Percentiles rank a stretch among this genome's conserved stretches.
These are phyloP conservation scores for Exophiala bonariae DNA, from an alignment of 2,329 filamentous ascomycete genomes.

Conservation along the genomic window DNA sequence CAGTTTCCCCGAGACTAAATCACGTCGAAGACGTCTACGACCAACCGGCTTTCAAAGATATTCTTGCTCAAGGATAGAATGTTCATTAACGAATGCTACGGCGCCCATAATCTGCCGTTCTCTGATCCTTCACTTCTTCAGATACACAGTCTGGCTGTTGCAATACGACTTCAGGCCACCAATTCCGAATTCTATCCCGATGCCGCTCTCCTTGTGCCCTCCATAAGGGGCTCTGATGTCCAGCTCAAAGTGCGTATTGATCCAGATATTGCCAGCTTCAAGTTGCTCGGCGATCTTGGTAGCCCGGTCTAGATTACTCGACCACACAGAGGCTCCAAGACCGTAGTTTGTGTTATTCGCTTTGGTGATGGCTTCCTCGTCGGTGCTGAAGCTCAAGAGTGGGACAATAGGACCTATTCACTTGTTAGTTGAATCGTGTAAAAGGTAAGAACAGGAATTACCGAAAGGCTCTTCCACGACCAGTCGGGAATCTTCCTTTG, in stretches of 20 bases:
- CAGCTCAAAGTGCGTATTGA: conserved; percentile 13
- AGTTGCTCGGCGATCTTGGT: conserved; percentile 53
- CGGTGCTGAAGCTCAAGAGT: conserved; percentile 59
- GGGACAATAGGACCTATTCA: conserved; percentile 63
- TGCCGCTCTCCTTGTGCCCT: conserved; percentile 32
- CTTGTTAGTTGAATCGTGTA: conserved; percentile 49
- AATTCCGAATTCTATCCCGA: conserved; percentile 30
- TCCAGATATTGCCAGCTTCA: conserved; percentile 54
- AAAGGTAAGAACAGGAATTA: conserved; percentile 27
- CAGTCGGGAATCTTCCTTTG: conserved; percentile 54
- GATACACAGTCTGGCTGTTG: conserved; percentile 24
- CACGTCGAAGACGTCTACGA: too few species aligned
- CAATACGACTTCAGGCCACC: conserved; percentile 28
- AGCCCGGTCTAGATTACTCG: conserved; percentile 51
- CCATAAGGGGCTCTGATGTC: conserved; percentile 18
- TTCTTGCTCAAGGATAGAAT: conserved; percentile 2
- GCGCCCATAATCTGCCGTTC: too few species aligned
- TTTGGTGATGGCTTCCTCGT: conserved; percentile 59
- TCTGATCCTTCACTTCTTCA: conserved; percentile 19
- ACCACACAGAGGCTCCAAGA: conserved; percentile 60
- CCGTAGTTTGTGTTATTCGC: conserved; percentile 55
- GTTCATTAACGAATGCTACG: background rate
- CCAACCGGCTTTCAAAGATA: too few species aligned
- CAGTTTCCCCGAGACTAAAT: background rate
- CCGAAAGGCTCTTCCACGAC: conserved; percentile 62